Conservation (phyloP, 768 basidiomycete species). For the Suillus subalutaceus region DNA sequence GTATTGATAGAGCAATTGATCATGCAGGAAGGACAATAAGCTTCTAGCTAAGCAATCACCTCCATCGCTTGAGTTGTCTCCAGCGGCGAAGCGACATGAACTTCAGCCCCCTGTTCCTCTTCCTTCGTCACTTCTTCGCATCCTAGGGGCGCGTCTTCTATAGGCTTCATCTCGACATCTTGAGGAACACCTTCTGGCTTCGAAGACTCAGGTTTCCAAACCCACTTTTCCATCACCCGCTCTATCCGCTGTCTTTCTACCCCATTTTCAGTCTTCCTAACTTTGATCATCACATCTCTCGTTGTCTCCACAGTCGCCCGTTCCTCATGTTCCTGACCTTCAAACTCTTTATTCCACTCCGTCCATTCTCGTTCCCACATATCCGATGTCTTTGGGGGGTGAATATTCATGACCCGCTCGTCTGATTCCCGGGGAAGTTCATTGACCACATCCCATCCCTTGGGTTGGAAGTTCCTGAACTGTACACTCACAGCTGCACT, state of each 20-base stretch:
- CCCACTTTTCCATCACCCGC: constrained; percentile 69
- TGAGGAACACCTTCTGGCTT: constrained; percentile 11
- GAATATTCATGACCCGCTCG: constrained; percentile 39
- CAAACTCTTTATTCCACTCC: constrained; percentile 28
- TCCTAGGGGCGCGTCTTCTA: constrained; percentile 18
- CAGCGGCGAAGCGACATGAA: constrained; percentile 6
- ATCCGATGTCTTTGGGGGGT: constrained; percentile 40
- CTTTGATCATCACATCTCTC: constrained; percentile 56
- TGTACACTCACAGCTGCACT: constrained; percentile 22
- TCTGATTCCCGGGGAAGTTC: constrained; percentile 47
- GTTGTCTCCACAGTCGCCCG: constrained; percentile 46
- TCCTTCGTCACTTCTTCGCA: constrained; percentile 16
- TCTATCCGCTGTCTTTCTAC: constrained; percentile 75
- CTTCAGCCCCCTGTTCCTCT: constrained; percentile 14
- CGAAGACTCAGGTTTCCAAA: constrained; percentile 42
- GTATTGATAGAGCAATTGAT: constrained; percentile 4
- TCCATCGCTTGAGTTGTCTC: constrained; percentile 19
- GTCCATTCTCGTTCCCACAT: constrained; percentile 52
- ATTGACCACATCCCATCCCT: constrained; percentile 60
- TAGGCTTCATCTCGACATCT: constrained; percentile 36
- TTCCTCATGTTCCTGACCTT: constrained; percentile 32
- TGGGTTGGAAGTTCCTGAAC: constrained; percentile 73
- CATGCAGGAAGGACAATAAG: constrained; percentile 10
- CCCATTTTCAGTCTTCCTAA: constrained; percentile 56
- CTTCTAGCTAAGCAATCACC: constrained; percentile 17